Base-by-base conservation (phyloP, 1,284 basidiomycete genomes). In the Nidula niveotomentosa region DNA sequence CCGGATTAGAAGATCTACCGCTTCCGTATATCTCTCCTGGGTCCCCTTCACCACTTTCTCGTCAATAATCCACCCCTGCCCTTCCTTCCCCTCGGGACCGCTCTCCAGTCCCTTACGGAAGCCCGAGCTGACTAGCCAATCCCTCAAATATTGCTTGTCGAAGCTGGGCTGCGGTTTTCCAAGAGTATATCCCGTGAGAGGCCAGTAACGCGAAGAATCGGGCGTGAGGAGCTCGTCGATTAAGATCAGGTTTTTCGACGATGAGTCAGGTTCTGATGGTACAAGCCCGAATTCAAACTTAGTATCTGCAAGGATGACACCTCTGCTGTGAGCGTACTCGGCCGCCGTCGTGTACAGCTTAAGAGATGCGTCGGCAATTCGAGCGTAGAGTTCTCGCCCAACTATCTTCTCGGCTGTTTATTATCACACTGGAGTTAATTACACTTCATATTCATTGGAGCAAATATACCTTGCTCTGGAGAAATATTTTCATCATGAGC, bases 401-500 rank as follows among this genome's bases (percentile, higher is more conserved):
- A 94, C 74, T n/a, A 93, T 68, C 52, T 78, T 69, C 8, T 82
- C 77, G 12, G 88, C 88, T 91, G 61, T 47, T 41, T 33, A 48
- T 62, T 15, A 6, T 30, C 5, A 30, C 30, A 30, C 30, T 30
- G 30, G 30, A 1, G 30, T 30, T 30, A 30, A 30, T 30, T 30
- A 30, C 30, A 30, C 5, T 6, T 3, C 30, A 30, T 30, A 30
- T 30, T 30, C 4, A 30, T 30, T 30, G 48, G 53, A 46, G 52
- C 17, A 55, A n/a, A 49, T 70, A 48, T 52, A 91, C 94, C 91
- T 81, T 86, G 81, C 62, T 91, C 88, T 1, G 95, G 94, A 52
- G 96, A 94, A 60, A 99, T 98, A 71, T 99, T 99, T 71, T 98
- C 96, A 70, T 99, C 96, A 67, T 99, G 96, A 41, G 84, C 81